phyloP scores from a whole-genome alignment of 2,329 filamentous ascomycete species.

The Diaporthe destruens region DNA sequence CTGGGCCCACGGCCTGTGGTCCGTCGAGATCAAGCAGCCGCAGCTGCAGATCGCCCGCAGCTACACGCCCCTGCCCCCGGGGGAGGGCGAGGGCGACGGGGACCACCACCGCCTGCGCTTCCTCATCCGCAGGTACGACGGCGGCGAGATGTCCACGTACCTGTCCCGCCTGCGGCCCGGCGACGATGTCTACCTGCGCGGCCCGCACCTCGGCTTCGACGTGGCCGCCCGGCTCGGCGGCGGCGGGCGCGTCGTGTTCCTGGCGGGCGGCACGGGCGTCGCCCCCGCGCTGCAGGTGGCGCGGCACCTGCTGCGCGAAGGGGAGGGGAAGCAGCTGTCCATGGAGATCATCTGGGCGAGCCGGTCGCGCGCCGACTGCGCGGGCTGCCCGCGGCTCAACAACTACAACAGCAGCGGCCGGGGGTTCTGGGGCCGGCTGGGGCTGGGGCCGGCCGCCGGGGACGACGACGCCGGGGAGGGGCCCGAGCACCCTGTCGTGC shows the following conservation, averaged over 20 bases:
- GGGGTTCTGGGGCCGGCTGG: conserved; percentile 43
- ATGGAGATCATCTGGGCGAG: conserved; percentile 89
- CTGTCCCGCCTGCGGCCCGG: conserved; percentile 74
- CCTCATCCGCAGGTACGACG: conserved; percentile 80
- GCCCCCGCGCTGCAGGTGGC: conserved; percentile 89
- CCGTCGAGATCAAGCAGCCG: conserved; percentile 93
- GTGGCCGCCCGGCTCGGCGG: conserved; percentile 53
- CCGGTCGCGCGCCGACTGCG: conserved; percentile 73
- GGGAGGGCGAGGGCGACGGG: too few species aligned
- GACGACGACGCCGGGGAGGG: background rate
- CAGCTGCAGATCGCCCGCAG: conserved; percentile 91
- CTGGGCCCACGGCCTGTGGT: conserved; percentile 80
- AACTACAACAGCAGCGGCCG: too few species aligned
- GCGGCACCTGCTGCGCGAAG: conserved; percentile 69
- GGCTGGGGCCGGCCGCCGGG: background rate
- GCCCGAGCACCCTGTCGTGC: conserved; percentile 58
- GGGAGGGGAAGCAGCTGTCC: conserved; percentile 52
- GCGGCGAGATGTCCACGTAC: conserved; percentile 89
- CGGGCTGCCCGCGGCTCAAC: conserved; percentile 61
- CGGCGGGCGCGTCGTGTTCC: conserved; percentile 74
- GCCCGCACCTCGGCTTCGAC: conserved; percentile 79
- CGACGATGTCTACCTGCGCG: conserved; percentile 79
- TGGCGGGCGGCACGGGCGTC: conserved; percentile 94
- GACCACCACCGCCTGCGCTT: conserved; percentile 66
- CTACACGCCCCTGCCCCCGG: conserved; percentile 87